phyloP scores from a whole-genome alignment of 495 filamentous ascomycete species.

The Penicillium riverlandense region DNA sequence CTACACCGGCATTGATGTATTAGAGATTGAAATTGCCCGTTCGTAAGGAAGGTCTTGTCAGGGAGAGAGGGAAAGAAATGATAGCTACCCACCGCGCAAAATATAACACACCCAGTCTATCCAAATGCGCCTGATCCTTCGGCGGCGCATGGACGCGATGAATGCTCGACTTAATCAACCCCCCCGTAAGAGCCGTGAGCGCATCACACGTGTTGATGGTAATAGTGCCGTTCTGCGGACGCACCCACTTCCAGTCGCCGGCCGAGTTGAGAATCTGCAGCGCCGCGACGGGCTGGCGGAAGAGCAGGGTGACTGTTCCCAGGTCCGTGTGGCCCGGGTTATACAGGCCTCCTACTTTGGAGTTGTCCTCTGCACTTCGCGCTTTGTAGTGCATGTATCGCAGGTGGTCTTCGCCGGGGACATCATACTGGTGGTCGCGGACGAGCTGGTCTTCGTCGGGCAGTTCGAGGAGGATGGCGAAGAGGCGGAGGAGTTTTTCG shows the following conservation, averaged over 20 bases:
- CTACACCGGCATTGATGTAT: conserved; percentile 1
- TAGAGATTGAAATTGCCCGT: too few relatives aligned
- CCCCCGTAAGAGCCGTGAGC: conserved; percentile 39
- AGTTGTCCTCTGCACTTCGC: conserved; percentile 35
- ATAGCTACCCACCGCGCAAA: conserved; percentile 24
- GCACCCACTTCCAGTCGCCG: conserved; percentile 34
- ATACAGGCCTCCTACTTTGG: conserved; percentile 23
- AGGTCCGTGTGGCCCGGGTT: conserved; percentile 32
- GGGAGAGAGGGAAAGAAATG: too few relatives aligned
- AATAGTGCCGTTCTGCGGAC: conserved; percentile 41
- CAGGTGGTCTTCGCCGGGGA: conserved; percentile 41
- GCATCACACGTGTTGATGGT: conserved; percentile 47
- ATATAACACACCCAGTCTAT: conserved; percentile 44
- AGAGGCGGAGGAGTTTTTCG: conserved; percentile 44
- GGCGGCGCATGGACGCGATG: conserved; percentile 47
- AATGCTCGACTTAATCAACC: conserved; percentile 44
- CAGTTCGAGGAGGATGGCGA: conserved; percentile 44
- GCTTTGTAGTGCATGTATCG: conserved; percentile 48
- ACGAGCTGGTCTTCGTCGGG: conserved; percentile 43
- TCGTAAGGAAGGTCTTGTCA: too few relatives aligned
- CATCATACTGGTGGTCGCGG: conserved; percentile 39
- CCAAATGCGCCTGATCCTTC: conserved; percentile 41
- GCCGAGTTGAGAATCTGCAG: conserved; percentile 36
- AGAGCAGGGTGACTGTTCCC: conserved; percentile 35
- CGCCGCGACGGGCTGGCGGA: conserved; percentile 43